Percentiles rank a stretch among this genome's conserved stretches.
These are phyloP conservation scores for Monosporascus sp. DNA, from an alignment of 2,329 filamentous ascomycete species.

Conservation along the genomic window DNA sequence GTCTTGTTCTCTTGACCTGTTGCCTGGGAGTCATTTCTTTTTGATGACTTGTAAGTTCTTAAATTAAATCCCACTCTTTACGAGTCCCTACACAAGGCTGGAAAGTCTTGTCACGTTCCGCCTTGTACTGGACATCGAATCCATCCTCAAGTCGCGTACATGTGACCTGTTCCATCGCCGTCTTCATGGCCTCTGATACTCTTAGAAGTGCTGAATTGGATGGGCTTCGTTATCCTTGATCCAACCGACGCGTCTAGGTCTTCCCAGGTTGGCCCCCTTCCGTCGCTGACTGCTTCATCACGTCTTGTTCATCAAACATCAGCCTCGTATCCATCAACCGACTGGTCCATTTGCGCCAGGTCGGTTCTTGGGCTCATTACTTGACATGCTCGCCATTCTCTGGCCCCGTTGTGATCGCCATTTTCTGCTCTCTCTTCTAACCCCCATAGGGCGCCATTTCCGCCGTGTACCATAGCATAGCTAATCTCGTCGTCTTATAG, in stretches of 20 bases:
- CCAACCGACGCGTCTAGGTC: conserved; percentile 15
- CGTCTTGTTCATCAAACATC: conserved; percentile 38
- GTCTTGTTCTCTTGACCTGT: conserved; percentile 6
- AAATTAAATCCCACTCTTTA: conserved; percentile 10
- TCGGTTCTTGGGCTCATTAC: conserved; percentile 28
- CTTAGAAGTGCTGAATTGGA: conserved; percentile 17
- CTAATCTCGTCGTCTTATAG: conserved; percentile 47
- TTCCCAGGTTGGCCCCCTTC: conserved; percentile 11
- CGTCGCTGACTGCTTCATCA: conserved; percentile 23
- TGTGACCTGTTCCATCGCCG: conserved; percentile 22
- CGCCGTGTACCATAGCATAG: conserved; percentile 24
- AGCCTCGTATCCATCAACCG: conserved; percentile 44
- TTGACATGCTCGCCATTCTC: conserved; percentile 28
- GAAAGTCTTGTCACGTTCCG: conserved; percentile 11
- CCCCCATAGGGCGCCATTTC: conserved; percentile 11
- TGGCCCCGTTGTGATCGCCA: conserved; percentile 28
- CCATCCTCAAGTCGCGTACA: conserved; percentile 22
- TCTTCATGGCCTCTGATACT: conserved; percentile 17
- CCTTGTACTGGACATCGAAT: conserved; percentile 23
- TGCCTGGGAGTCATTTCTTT: conserved; percentile 17
- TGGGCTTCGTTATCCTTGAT: conserved; percentile 20
- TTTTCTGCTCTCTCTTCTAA: conserved; percentile 20
- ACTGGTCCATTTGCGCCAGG: conserved; percentile 30
- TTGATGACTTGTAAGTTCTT: conserved; percentile 30
- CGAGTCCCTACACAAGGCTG: conserved; percentile 22